Percentiles rank a stretch among this genome's conserved stretches.
Evolutionary conservation across 1,139 yeast species (phyloP).

Genomic region (Lodderomyces elongisporus): DNA sequence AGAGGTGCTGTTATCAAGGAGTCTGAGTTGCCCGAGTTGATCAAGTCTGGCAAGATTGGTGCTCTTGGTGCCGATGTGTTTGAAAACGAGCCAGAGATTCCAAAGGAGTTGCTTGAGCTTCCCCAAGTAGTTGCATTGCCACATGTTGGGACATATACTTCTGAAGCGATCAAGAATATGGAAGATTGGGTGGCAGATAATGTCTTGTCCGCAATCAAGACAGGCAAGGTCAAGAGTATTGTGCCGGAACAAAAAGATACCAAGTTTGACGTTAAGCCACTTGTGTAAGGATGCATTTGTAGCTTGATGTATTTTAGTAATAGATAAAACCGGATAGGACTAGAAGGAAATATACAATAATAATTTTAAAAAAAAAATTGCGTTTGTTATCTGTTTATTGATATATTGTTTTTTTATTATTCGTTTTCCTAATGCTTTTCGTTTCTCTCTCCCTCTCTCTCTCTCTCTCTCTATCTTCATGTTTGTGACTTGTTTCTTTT

Average conservation of each 20-base stretch:
- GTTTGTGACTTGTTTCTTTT: no score
- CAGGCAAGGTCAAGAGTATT: conserved; percentile 59
- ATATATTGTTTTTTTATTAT: no score
- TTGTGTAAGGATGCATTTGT: conserved; percentile 2
- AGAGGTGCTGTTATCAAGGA: conserved; percentile 76
- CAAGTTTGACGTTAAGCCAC: conserved; percentile 6
- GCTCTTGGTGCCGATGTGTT: conserved; percentile 80
- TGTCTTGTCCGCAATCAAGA: conserved; percentile 36
- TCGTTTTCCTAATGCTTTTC: no score
- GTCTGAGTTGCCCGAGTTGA: conserved; percentile 51
- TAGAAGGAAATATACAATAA: neutral
- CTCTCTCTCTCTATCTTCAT: no score
- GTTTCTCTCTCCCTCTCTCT: no score
- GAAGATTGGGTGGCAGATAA: conserved; percentile 52
- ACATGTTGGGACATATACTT: conserved; percentile 78
- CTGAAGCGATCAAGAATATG: conserved; percentile 53
- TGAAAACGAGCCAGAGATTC: conserved; percentile 74
- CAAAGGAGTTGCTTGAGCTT: conserved; percentile 49
- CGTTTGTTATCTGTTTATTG: no score
- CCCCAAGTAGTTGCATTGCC: conserved; percentile 66
- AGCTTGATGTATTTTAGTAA: no score
- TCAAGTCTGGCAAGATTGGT: conserved; percentile 67
- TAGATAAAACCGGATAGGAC: no score
- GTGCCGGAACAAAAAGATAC: conserved; percentile 57
- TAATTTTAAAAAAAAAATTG: no score